Evolutionary conservation across 23 red algal species (phyloP).

Genomic region (Rhodosorus marinus): DNA sequence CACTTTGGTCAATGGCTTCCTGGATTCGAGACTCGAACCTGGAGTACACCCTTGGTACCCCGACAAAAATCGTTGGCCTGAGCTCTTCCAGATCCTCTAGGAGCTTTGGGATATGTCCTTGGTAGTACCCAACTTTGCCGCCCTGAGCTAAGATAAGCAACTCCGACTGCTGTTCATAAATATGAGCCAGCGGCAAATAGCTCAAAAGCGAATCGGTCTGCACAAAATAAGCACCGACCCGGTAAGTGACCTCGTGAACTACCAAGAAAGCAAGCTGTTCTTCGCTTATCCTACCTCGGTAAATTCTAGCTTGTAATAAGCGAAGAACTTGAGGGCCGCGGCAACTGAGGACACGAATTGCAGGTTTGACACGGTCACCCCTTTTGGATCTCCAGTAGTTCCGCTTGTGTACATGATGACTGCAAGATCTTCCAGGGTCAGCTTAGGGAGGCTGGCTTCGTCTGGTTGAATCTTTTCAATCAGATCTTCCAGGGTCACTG

Average conservation of each 20-base stretch:
- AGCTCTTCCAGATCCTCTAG: conserved; percentile 42
- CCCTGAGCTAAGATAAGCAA: conserved; percentile 29
- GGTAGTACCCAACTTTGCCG: conserved; percentile 58
- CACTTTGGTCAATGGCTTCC: conserved; percentile 13
- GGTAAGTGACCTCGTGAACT: too few species aligned
- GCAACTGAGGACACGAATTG: conserved; percentile 39
- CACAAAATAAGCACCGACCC: not conserved
- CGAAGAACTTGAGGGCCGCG: conserved; percentile 24
- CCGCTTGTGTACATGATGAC: conserved; percentile 96
- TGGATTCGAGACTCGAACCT: conserved; percentile 65
- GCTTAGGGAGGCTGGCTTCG: too few species aligned
- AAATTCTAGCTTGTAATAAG: conserved; percentile 20
- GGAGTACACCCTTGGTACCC: conserved; percentile 74
- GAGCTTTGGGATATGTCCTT: conserved; percentile 60
- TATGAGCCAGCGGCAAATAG: conserved; percentile 83
- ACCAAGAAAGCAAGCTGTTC: too few species aligned
- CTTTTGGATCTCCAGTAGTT: conserved; percentile 86
- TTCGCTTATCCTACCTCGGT: too few species aligned
- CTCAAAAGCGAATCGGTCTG: conserved; percentile 33
- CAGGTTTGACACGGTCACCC: conserved; percentile 52
- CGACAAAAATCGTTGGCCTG: conserved; percentile 76
- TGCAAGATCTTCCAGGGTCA: conserved; percentile 17
- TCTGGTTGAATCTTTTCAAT: too few species aligned
- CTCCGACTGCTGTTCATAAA: conserved; percentile 74
- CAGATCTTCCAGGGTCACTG: too few species aligned